A percentile compares a stretch with the other conserved stretches of the same genome.
phyloP scores from a whole-genome alignment of 163 green algal species.

The Scenedesmus sp. region DNA sequence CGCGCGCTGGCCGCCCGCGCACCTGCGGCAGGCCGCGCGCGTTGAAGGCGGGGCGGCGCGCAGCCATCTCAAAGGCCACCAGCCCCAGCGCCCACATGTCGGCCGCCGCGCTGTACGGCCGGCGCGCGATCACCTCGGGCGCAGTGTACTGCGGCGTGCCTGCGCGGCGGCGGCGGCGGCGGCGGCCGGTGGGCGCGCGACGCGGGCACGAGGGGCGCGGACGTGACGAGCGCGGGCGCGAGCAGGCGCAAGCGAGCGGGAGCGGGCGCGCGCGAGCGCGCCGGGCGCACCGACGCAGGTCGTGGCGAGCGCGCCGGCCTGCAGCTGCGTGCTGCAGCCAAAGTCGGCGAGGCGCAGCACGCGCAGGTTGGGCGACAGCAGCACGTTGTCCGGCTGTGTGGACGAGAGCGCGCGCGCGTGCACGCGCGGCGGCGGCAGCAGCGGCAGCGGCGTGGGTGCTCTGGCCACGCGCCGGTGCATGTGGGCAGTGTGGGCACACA shows the following conservation, averaged over 20 bases:
- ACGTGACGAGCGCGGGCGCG: not conserved
- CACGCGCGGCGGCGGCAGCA: too few relatives aligned
- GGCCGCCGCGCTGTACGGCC: slow-evolving; percentile 78
- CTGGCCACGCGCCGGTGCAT: too few relatives aligned
- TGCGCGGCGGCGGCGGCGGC: too few relatives aligned
- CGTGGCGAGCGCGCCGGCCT: too few relatives aligned
- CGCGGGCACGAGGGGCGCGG: not conserved
- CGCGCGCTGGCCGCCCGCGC: not conserved
- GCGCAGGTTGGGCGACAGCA: slow-evolving; percentile 50
- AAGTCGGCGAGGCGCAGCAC: too few relatives aligned
- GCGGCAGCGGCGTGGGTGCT: too few relatives aligned
- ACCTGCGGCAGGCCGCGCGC: slow-evolving; percentile 63
- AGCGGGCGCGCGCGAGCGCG: too few relatives aligned
- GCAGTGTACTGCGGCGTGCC: slow-evolving; percentile 87
- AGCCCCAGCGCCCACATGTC: slow-evolving; percentile 94
- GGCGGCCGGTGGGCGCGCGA: too few relatives aligned
- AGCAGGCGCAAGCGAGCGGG: too few relatives aligned
- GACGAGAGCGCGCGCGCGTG: too few relatives aligned
- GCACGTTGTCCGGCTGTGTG: slow-evolving; percentile 37
- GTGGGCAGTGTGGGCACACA: not conserved
- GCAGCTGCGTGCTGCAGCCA: too few relatives aligned
- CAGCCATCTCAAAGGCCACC: slow-evolving; percentile 90
- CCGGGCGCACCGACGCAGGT: too few relatives aligned
- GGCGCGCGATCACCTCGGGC: slow-evolving; percentile 85
- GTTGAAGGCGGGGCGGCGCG: slow-evolving; percentile 84